Evolutionary conservation across 2,329 filamentous ascomycete genomes (phyloP).

Genomic region (Aspergillus sp.): DNA sequence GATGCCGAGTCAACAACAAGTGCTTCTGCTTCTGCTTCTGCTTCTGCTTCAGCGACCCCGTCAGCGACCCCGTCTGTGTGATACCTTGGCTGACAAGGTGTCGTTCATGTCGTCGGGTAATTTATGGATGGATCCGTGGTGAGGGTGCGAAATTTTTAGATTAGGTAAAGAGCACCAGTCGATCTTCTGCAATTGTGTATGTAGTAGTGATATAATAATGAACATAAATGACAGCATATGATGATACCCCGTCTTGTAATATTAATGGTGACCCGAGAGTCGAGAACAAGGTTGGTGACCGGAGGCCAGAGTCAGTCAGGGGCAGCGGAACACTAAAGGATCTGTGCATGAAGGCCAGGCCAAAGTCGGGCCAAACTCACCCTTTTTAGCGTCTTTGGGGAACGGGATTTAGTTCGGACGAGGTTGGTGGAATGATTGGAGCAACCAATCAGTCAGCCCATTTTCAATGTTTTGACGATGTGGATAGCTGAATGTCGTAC

Average conservation of each 20-base stretch:
- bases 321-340: background rate
- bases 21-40: background rate
- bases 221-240: background rate
- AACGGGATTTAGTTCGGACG: background rate
- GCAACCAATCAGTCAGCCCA: constrained; percentile 1
- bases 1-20: constrained; percentile 2
- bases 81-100: background rate
- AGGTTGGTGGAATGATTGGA: background rate
- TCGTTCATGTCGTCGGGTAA: background rate
- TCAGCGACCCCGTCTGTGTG: background rate
- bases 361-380: background rate
- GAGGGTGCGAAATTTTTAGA: background rate
- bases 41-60: background rate
- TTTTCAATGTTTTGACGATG: background rate
- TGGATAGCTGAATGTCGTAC: constrained; percentile 5
- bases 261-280: background rate
- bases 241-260: background rate
- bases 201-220: background rate
- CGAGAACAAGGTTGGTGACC: background rate
- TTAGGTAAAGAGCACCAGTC: background rate
- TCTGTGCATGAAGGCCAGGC: background rate
- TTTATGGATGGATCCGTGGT: background rate
- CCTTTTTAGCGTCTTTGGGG: constrained; percentile 1
- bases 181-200: background rate
- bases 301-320: background rate